These are phyloP conservation scores for Lasiosphaeriaceae sp. DNA, from an alignment of 495 filamentous ascomycete species.

Conservation along the genomic window DNA sequence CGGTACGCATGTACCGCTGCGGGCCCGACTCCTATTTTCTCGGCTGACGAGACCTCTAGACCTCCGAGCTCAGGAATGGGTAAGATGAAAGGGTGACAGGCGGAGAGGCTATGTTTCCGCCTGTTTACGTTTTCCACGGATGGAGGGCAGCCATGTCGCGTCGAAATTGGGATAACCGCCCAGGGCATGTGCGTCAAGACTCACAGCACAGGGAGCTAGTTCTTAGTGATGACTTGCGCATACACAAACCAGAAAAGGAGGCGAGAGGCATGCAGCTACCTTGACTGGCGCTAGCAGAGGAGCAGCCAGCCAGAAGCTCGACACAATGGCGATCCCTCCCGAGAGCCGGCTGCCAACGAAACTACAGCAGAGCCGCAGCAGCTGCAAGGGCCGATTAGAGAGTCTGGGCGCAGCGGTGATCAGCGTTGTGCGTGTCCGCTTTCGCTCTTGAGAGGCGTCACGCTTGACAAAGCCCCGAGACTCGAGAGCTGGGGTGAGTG, in stretches of 20 bases:
- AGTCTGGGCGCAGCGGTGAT: conserved; percentile 12
- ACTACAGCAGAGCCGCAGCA: conserved; percentile 10
- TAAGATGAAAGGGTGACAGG: too few species aligned
- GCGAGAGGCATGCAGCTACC: background rate
- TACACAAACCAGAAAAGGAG: background rate
- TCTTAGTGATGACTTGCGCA: background rate
- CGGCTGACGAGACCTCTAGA: too few species aligned
- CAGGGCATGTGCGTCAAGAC: background rate
- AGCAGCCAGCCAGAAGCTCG: background rate
- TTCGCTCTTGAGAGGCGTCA: background rate
- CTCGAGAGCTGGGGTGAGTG: background rate
- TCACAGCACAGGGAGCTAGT: background rate
- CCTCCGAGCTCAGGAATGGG: too few species aligned
- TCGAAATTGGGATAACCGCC: background rate
- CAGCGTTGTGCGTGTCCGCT: background rate
- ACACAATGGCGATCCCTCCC: background rate
- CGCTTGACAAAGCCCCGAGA: background rate
- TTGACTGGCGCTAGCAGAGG: background rate
- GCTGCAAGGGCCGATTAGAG: conserved; percentile 1
- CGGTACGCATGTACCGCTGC: too few species aligned
- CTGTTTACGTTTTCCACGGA: background rate
- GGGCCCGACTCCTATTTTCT: too few species aligned
- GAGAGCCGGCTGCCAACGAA: conserved; percentile 6
- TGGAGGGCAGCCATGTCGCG: background rate
- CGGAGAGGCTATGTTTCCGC: background rate